phyloP scores from a whole-genome alignment of 2,329 filamentous ascomycete genomes.

The Trichoderma pleuroti region DNA sequence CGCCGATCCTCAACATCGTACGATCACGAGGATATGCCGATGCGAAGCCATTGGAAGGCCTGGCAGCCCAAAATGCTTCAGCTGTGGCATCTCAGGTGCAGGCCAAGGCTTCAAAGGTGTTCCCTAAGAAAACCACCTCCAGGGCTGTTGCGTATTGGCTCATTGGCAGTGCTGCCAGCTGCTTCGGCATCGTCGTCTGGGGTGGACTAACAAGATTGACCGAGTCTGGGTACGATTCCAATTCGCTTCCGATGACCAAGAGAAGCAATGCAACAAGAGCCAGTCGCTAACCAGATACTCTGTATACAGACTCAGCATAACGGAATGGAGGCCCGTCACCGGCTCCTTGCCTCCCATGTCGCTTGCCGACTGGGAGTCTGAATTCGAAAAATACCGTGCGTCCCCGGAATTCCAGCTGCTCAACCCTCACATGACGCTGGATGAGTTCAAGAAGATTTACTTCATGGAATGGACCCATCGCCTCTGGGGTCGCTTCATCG shows the following conservation, averaged over 20 bases:
- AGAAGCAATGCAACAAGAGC: no score
- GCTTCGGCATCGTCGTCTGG: constrained; percentile 96
- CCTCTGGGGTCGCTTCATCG: constrained; percentile 89
- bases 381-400: constrained; percentile 87
- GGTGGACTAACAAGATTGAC: constrained; percentile 90
- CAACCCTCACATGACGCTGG: constrained; percentile 87
- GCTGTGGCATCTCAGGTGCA: constrained; percentile 19
- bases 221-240: constrained; percentile 76
- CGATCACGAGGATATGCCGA: constrained; percentile 40
- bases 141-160: constrained; percentile 89
- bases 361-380: constrained; percentile 78
- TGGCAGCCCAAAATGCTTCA: constrained; percentile 28
- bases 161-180: constrained; percentile 82
- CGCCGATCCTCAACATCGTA: constrained; percentile 39
- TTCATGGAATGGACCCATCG: constrained; percentile 99
- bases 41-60: constrained; percentile 29
- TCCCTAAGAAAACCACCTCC: constrained; percentile 63
- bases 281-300: neutral
- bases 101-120: constrained; percentile 37
- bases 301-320: constrained; percentile 76
- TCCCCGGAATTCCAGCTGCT: constrained; percentile 91
- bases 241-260: no score
- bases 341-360: constrained; percentile 82
- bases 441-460: constrained; percentile 98
- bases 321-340: constrained; percentile 96